Evolutionary conservation across 2,329 filamentous ascomycete species (phyloP), one percentile per base, ranked within the genome.

Genomic region (Fusarium nematophilum): DNA sequence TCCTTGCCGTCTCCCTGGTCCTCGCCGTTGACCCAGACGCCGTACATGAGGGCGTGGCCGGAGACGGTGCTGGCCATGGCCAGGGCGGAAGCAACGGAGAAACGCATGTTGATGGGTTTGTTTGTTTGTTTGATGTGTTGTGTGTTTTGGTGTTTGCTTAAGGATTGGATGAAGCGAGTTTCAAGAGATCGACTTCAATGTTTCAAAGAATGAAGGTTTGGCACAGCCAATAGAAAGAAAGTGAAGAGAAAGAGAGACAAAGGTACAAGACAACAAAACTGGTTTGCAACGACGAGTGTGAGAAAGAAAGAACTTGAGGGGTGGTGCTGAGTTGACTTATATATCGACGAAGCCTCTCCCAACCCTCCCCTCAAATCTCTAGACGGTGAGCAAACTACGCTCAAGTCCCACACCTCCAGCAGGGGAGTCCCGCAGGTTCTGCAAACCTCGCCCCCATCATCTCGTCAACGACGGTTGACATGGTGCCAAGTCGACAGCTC

Each of bases 1-100:
- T 69, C 70, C 34, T 72, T 64, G 52, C 78, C 78, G 57, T 78
- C 74, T 47, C 78, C 77, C 62, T 76, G 75, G 63, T 81, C 78
- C 33, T 74, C 66, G 49, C 74, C 79, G 70, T 83, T 78, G 57
- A 83, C 77, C 76, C 75, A 82, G 53, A 81, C 75, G 42, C 78
- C 65, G 66, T 78, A 80, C 63, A 81, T 78, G 31, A 71, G 75
- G 51, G 81, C 73, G 72, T 84, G 82, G 58, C 76, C 79, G 29
- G 77, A 72, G 57, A 72, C 76, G 58, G 65, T 68, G 70, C 62
- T 72, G 70, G 73, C 73, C 62, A 77, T 70, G 65, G 75, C 73
- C 60, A 78, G 63, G 59, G 68, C 67, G 53, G 73, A 68, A 45
- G 69, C 60, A 43, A 71, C 55, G 38, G 68, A 57, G 67, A 73